Evolutionary conservation across 2,329 filamentous ascomycete genomes (phyloP), one percentile per base, ranked within the genome.

Genomic region (Plenodomus biglobosus): DNA sequence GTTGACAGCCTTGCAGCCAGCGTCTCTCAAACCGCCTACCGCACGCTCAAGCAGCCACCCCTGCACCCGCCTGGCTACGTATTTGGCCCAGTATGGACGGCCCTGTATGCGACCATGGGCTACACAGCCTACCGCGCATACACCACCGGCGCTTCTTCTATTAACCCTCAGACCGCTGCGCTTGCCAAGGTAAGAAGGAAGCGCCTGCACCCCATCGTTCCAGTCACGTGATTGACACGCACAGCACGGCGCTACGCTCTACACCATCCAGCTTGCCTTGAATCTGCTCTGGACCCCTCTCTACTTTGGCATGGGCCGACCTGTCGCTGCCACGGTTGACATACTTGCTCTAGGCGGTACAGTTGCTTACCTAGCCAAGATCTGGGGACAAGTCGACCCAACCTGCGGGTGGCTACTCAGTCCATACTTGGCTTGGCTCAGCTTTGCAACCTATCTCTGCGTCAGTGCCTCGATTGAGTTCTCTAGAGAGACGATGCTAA

Each of bases 221-320:
- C 27, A 11, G 13, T 32, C 27, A 32, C 27, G 3, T 32, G 27
- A 32, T 32, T 19, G 20, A 3, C 7, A n/a, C 30, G 4, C 46
- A 74, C 27, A 32, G 73, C 74, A 84, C 57, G 87, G 85, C 58
- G 86, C 89, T 48, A 89, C 87, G 0, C 80, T 96, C 22, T 96
- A 96, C 77, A 88, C 88, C 2, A 78, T 91, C 50, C 92, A 96
- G 74, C 84, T 96, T 6, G 88, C 81, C 10, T 78, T 96, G 42
- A 96, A 96, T 70, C 77, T 95, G 22, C 72, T 86, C 44, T 97
- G 90, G 90, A 96, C 91, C 82, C 92, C 92, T 11, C 80, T 96
- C 10, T 96, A 96, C 80, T 96, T 96, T 68, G 80, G 82, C n/a
- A 67, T 86, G 42, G 85, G 86, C 56, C 82, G 83, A 15, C 90